phyloP scores from a whole-genome alignment of 768 basidiomycete genomes.

The Boletus sp. region DNA sequence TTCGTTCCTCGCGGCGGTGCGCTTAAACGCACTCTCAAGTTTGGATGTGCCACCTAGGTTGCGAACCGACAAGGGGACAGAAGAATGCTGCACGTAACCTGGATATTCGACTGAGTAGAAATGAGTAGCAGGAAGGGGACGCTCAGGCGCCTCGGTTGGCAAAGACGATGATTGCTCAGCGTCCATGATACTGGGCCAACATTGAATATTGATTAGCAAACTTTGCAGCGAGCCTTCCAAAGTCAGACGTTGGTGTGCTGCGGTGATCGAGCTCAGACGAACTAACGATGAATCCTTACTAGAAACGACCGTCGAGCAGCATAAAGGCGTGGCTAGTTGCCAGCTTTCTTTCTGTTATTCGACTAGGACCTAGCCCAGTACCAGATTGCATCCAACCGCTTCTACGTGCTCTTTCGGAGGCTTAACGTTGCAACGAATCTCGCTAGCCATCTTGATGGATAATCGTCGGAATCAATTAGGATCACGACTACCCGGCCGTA shows the following conservation, averaged over 20 bases:
- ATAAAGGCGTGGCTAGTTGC: too few species aligned
- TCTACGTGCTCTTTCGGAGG: too few species aligned
- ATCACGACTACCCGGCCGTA: neutral
- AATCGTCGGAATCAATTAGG: neutral
- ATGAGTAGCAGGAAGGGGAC: constrained; percentile 50
- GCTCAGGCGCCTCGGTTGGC: constrained; percentile 34
- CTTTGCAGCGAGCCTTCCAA: too few species aligned
- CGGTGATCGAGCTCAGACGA: too few species aligned
- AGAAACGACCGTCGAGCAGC: too few species aligned
- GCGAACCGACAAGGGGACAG: constrained; percentile 58
- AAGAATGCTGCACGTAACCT: constrained; percentile 67
- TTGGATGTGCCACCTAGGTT: constrained; percentile 67
- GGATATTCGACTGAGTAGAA: constrained; percentile 90
- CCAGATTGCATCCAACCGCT: too few species aligned
- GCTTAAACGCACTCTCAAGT: constrained; percentile 75
- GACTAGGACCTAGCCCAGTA: too few species aligned
- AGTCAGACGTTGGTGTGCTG: too few species aligned
- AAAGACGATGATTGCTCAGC: constrained; percentile 6
- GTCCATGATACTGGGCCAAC: constrained; percentile 8
- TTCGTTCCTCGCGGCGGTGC: constrained; percentile 58
- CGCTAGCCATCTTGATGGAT: neutral
- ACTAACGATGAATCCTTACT: too few species aligned
- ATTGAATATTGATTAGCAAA: constrained; percentile 10
- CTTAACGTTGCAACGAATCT: too few species aligned
- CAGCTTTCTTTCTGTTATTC: too few species aligned